phyloP scores from a whole-genome alignment of 176 grass and related monocot genomes.

The Bromus sterilis region DNA sequence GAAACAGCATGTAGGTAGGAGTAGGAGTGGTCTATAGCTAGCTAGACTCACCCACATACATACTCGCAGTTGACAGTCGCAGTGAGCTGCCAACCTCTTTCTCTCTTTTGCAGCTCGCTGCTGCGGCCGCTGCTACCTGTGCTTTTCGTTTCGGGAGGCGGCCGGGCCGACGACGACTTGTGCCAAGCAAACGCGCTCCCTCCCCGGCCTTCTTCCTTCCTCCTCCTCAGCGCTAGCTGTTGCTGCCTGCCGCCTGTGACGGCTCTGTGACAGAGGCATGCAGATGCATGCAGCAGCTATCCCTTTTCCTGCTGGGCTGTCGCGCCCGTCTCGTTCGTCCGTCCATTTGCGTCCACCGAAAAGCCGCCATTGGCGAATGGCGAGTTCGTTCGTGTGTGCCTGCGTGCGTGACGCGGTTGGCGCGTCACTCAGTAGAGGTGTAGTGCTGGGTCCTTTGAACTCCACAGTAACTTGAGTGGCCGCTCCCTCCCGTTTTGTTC shows the following conservation, averaged over 20 bases:
- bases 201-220: no score
- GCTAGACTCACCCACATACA: no score
- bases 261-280: background rate
- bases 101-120: background rate
- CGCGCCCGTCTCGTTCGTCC: background rate
- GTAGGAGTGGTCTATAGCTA: no score
- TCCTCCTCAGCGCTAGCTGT: no score
- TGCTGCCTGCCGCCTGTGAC: background rate
- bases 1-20: no score
- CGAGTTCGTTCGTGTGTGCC: background rate
- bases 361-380: no score
- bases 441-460: no score
- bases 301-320: slow-evolving; percentile 25
- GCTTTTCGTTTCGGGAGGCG: background rate
- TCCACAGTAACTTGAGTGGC: background rate
- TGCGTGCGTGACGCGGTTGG: background rate
- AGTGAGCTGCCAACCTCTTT: no score
- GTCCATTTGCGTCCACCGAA: background rate
- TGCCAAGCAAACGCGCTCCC: background rate
- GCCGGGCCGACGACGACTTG: background rate
- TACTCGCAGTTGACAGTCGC: no score
- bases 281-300: no score
- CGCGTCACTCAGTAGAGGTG: background rate
- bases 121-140: background rate
- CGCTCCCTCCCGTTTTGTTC: background rate